Evolutionary conservation across 345 rosid genomes (phyloP), one percentile per base, ranked within the genome.

Genomic region (Sapria himalayana): DNA sequence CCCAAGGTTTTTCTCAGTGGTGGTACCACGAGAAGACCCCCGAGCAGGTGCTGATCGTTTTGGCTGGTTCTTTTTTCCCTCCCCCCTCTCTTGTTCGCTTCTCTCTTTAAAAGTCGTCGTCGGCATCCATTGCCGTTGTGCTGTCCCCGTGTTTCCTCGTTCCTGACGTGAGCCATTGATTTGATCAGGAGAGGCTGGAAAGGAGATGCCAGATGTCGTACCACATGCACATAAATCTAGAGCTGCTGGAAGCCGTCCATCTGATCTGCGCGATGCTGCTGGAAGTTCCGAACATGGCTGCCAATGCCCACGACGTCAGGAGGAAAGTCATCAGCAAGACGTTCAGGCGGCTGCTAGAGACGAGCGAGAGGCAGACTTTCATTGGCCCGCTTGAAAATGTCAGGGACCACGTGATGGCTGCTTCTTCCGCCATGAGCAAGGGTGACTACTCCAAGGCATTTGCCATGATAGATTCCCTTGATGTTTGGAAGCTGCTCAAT

Each of bases 161-260:
- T n/a, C n/a, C n/a, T n/a, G n/a, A 35, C 24, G 19, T 42, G 18
- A 41, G 7, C 44, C 7, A 18, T 46, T 56, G 29, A 13, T 25
- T 33, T 17, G n/a, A 51, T 20, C 73, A 81, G 96, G 96, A 85
- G 55, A 73, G 92, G 52, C 16, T 73, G 59, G 96, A 81, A 47
- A 75, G 86, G 63, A 77, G 93, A 55, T 75, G 81, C 15, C 92
- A 81, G 53, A 81, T 85, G 93, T 93, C 93, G 14, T 81, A 81
- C 44, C 96, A 81, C 54, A 81, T 85, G 96, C 93, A 85, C 74
- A 77, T 85, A 38, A 85, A 81, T 63, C 92, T 81, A n/a, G 96
- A 85, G 64, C 84, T 77, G 35, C 70, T 85, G 13, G 93, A 85
- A 50, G 85, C 93, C 37, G 85, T 78, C 37, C 93, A 85, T 61